Evolutionary conservation across 345 rosid genomes (phyloP).

Genomic region (Carallia brachiata): DNA sequence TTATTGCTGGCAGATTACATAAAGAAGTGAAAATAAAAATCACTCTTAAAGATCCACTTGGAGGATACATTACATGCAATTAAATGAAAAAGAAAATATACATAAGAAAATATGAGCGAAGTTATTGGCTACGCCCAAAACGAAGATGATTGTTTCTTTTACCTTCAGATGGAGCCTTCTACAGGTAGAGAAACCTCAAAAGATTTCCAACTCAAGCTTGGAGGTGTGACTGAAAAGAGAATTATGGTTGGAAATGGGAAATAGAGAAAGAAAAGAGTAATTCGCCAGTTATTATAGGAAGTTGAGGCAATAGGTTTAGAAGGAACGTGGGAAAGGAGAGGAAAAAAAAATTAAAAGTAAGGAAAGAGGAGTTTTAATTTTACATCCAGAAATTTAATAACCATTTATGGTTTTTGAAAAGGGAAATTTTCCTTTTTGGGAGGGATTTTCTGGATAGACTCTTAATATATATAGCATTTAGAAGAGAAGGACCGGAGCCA

Average conservation of each 20-base stretch:
- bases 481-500: not conserved
- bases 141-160: not conserved
- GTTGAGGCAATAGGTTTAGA: no score
- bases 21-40: no score
- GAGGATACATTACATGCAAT: not conserved
- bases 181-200: no score
- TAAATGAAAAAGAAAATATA: no score
- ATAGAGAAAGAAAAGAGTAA: no score
- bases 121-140: not conserved
- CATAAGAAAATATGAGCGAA: not conserved
- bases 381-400: constrained; percentile 5
- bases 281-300: no score
- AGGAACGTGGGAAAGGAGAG: not conserved
- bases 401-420: not conserved
- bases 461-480: not conserved
- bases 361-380: not conserved
- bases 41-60: no score
- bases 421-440: not conserved
- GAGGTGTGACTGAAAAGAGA: not conserved
- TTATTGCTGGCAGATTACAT: no score
- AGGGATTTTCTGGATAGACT: not conserved
- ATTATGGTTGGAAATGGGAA: not conserved
- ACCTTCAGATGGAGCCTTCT: no score
- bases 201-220: no score
- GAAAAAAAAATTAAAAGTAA: not conserved